Evolutionary conservation across 179 eudicot genomes (phyloP).

Genomic region (Nepenthes alata): DNA sequence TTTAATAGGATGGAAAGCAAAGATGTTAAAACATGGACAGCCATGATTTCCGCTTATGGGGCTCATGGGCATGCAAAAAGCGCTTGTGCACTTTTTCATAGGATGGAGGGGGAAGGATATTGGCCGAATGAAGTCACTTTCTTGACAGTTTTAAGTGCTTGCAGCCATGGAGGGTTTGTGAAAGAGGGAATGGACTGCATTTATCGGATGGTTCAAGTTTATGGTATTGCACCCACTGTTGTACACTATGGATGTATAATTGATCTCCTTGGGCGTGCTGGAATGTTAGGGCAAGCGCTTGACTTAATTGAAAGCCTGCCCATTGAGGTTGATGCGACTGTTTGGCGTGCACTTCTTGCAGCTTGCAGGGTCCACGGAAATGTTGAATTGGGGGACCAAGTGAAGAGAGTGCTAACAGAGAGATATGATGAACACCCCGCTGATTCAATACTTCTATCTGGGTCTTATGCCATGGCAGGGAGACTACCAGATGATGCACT

Average conservation of each 20-base stretch:
- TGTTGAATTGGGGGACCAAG: slow-evolving; percentile 18
- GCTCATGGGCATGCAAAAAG: slow-evolving; percentile 18
- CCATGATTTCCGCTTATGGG: slow-evolving; percentile 32
- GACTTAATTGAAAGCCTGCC: slow-evolving; percentile 17
- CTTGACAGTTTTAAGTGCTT: slow-evolving; percentile 27
- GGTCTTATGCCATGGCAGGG: slow-evolving; percentile 26
- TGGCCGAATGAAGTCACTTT: slow-evolving; percentile 29
- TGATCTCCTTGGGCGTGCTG: slow-evolving; percentile 39
- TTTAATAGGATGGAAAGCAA: slow-evolving; percentile 17
- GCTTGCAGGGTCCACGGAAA: slow-evolving; percentile 25
- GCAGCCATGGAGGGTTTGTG: slow-evolving; percentile 33
- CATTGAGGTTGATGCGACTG: slow-evolving; percentile 17
- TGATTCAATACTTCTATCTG: slow-evolving; percentile 18
- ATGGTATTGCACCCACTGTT: slow-evolving; percentile 17
- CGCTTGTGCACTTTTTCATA: slow-evolving; percentile 15
- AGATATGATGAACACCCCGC: slow-evolving; percentile 21
- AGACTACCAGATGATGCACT: slow-evolving; percentile 1
- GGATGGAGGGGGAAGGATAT: slow-evolving; percentile 21
- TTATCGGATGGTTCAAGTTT: slow-evolving; percentile 21
- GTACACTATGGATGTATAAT: slow-evolving; percentile 36
- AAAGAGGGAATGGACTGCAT: slow-evolving; percentile 21
- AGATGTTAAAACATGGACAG: slow-evolving; percentile 29
- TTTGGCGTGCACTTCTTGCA: slow-evolving; percentile 31
- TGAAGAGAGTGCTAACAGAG: slow-evolving; percentile 17
- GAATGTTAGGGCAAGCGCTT: slow-evolving; percentile 26